A percentile compares a stretch with the other conserved stretches of the same genome.
Conservation (phyloP, 495 filamentous ascomycete genomes). For the Tuber indicum region DNA sequence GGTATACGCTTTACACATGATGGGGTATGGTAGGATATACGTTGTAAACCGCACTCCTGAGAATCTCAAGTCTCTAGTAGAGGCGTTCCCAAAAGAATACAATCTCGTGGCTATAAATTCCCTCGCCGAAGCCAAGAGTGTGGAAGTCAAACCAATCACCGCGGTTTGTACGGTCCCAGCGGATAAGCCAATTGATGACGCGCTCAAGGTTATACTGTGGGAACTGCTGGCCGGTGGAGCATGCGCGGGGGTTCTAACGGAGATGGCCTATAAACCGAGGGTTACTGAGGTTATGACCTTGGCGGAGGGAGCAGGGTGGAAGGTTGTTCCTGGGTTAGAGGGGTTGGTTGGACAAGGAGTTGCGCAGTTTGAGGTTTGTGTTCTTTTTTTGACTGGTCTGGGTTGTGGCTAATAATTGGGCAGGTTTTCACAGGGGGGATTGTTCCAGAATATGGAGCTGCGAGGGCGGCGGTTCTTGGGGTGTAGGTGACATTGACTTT, state of each 20-base stretch:
- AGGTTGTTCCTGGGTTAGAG: constrained; percentile 77
- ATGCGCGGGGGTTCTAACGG: constrained; percentile 59
- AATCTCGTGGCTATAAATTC: constrained; percentile 60
- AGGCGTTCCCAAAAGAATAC: constrained; percentile 68
- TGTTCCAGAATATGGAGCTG: constrained; percentile 31
- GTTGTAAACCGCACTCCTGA: constrained; percentile 68
- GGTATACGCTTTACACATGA: constrained; percentile 75
- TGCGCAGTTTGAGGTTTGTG: constrained; percentile 36
- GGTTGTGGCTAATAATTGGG: background rate
- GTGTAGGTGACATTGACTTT: background rate
- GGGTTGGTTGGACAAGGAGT: constrained; percentile 70
- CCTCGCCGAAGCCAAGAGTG: constrained; percentile 47
- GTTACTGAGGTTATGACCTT: constrained; percentile 80
- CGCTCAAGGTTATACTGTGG: constrained; percentile 61
- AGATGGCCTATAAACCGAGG: constrained; percentile 94
- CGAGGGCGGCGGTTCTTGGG: constrained; percentile 34
- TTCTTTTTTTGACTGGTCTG: background rate
- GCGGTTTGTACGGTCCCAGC: constrained; percentile 89
- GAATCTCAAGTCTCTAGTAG: constrained; percentile 60
- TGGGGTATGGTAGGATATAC: constrained; percentile 80
- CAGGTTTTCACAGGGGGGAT: constrained; percentile 39
- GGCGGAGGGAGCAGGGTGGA: constrained; percentile 77
- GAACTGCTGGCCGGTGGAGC: constrained; percentile 55
- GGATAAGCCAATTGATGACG: constrained; percentile 70
- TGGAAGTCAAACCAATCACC: constrained; percentile 56